Evolutionary conservation across 441 rosid genomes (phyloP).

Genomic region (Dalechampia spathulata): DNA sequence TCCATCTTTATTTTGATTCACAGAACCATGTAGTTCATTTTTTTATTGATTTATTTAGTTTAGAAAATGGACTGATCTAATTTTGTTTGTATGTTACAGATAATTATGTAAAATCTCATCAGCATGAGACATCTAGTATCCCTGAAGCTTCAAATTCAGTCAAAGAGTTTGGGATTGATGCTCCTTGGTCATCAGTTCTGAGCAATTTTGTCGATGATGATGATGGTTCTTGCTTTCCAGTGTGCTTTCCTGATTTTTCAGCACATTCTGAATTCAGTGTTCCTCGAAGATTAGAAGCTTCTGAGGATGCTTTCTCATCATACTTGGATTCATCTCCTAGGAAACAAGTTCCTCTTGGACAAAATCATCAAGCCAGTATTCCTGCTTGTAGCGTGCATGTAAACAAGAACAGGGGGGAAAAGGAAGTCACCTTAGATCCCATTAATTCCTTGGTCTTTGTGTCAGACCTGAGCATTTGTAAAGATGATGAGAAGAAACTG

Average conservation of each 20-base stretch:
- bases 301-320: conserved; percentile 24
- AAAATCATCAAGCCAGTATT: conserved; percentile 54
- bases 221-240: conserved; percentile 22
- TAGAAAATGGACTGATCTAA: neutral
- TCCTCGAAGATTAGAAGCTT: conserved; percentile 22
- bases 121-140: conserved; percentile 21
- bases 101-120: conserved; percentile 23
- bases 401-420: conserved; percentile 4
- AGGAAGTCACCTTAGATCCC: conserved; percentile 6
- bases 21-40: too few relatives aligned
- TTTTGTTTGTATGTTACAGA: conserved; percentile 17
- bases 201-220: conserved; percentile 37
- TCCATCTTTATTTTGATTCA: neutral
- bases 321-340: conserved; percentile 36
- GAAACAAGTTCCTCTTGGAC: conserved; percentile 56
- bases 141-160: conserved; percentile 22
- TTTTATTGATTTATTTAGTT: neutral
- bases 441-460: conserved; percentile 2
- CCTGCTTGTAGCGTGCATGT: conserved; percentile 32
- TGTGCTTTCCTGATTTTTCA: conserved; percentile 28
- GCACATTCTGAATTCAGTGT: conserved; percentile 31
- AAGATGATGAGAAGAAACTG: conserved; percentile 17
- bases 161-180: conserved; percentile 27
- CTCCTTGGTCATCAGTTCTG: conserved; percentile 21
- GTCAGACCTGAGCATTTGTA: conserved; percentile 4